Base-by-base conservation (phyloP, 2,329 filamentous ascomycete genomes). In the Clonostachys rosea region DNA sequence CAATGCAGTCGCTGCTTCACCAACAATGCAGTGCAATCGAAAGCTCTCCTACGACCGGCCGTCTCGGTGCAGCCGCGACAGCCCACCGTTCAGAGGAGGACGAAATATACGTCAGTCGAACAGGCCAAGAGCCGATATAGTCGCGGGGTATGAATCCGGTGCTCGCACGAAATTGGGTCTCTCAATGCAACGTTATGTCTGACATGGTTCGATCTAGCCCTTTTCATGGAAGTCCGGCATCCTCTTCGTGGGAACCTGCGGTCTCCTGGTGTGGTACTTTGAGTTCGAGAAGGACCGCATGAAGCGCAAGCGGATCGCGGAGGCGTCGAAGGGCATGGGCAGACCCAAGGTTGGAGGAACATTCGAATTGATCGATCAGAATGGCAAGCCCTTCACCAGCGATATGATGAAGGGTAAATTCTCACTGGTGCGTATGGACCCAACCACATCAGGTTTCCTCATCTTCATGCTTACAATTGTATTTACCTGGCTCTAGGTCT, bases 151-250 rank as follows among this genome's bases (percentile, higher is more conserved):
- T 52, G 74, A 53, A 18, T 14, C 24, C 10, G 45, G 30, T 50
- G 34, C 39, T 43, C 45, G 24, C 13, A 12, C 16, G 11, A 14
- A 37, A 33, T 6, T 34, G 24, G 24, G 24, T 10, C 24, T 30
- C 24, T 12, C 33, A 36, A 17, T 39, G 13, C 17, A n/a, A 34
- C 34, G 43, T 16, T 14, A 20, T n/a, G n/a, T 47, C 49, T 53
- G 43, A 54, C 47, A 24, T 33, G 4, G 17, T 17, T 34, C 11
- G 24, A 30, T 33, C 20, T 52, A 91, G 86, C 94, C 94, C 33
- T 97, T 99, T 73, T 96, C 91, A 46, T 91, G 89, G 83, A 92
- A 90, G 69, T 87, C 92, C 34, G 92, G 90, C 16, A 57, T 91
- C 44, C 77, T 99, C 53, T 97, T 99, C 72, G 76, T 97, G 54